Evolutionary conservation across 176 grass and related monocot species (phyloP).

Genomic region (Cocos nucifera): DNA sequence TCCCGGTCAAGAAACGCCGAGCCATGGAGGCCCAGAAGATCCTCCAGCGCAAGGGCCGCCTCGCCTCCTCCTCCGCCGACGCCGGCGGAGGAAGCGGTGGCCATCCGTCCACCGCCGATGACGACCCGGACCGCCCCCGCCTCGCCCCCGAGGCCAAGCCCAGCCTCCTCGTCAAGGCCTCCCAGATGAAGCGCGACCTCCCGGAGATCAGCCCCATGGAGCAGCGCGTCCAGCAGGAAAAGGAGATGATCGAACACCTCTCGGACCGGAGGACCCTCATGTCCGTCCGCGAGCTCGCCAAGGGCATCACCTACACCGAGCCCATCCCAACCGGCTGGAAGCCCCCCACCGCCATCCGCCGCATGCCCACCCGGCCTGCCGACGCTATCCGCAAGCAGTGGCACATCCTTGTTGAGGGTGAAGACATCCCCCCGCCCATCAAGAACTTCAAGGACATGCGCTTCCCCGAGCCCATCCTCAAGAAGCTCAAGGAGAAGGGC

Average conservation of each 20-base stretch:
- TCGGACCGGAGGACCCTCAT: conserved; percentile 54
- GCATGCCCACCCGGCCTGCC: conserved; percentile 32
- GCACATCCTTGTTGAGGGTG: conserved; percentile 79
- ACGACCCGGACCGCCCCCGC: neutral
- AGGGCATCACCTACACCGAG: conserved; percentile 57
- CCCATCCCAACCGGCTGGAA: conserved; percentile 57
- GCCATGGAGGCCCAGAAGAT: conserved; percentile 45
- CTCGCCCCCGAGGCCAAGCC: conserved; percentile 30
- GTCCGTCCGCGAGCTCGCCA: conserved; percentile 69
- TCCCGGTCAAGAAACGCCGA: conserved; percentile 48
- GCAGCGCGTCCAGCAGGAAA: conserved; percentile 46
- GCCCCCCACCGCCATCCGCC: conserved; percentile 44
- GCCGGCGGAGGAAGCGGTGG: neutral
- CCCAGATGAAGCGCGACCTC: conserved; percentile 51
- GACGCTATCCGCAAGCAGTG: conserved; percentile 53
- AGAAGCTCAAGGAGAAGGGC: conserved; percentile 58
- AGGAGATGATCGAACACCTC: conserved; percentile 47
- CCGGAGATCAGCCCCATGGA: conserved; percentile 51
- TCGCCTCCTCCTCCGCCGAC: conserved; percentile 3
- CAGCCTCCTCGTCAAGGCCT: conserved; percentile 41
- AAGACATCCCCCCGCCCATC: conserved; percentile 61
- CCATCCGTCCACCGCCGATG: neutral
- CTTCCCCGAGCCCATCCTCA: conserved; percentile 61
- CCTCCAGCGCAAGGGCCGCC: conserved; percentile 23
- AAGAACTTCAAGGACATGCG: conserved; percentile 64